Evolutionary conservation across 352 stramenopile genomes (phyloP).

Genomic region (Globisporangium megalacanthum): DNA sequence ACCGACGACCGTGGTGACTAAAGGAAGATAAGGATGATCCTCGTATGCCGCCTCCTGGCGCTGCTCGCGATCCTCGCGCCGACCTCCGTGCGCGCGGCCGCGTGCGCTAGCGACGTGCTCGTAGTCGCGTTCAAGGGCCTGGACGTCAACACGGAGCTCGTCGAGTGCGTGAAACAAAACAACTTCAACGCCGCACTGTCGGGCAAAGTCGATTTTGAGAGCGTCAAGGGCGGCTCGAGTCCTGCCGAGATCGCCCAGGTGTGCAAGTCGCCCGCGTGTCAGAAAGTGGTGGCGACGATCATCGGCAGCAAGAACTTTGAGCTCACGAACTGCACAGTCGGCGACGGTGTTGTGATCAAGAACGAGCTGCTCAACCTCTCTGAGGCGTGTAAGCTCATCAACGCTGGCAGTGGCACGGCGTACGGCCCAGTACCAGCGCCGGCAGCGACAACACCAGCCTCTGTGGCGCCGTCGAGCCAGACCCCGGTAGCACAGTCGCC

Average conservation of each 20-base stretch:
- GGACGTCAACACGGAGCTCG: constrained; percentile 39
- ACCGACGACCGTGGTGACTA: no score
- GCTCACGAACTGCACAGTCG: constrained; percentile 49
- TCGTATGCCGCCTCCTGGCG: neutral
- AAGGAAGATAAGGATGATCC: no score
- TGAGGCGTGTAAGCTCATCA: constrained; percentile 31
- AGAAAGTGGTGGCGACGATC: constrained; percentile 37
- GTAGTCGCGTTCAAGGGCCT: constrained; percentile 42
- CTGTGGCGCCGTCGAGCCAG: neutral
- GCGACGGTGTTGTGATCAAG: constrained; percentile 42
- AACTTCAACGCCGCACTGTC: constrained; percentile 45
- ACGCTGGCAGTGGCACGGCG: constrained; percentile 5
- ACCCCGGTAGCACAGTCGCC: constrained; percentile 1
- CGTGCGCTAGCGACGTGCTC: constrained; percentile 36
- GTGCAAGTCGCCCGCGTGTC: constrained; percentile 33
- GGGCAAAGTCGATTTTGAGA: constrained; percentile 35
- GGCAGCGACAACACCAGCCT: constrained; percentile 1
- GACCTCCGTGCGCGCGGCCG: constrained; percentile 19
- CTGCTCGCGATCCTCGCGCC: constrained; percentile 13
- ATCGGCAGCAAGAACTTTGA: constrained; percentile 44
- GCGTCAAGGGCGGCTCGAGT: constrained; percentile 24
- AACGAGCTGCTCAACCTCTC: constrained; percentile 38
- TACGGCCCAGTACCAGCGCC: constrained; percentile 4
- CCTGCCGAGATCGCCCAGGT: constrained; percentile 33
- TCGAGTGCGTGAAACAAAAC: constrained; percentile 44